Evolutionary conservation across 1,284 basidiomycete genomes (phyloP).

Genomic region (Mixia osmundae): DNA sequence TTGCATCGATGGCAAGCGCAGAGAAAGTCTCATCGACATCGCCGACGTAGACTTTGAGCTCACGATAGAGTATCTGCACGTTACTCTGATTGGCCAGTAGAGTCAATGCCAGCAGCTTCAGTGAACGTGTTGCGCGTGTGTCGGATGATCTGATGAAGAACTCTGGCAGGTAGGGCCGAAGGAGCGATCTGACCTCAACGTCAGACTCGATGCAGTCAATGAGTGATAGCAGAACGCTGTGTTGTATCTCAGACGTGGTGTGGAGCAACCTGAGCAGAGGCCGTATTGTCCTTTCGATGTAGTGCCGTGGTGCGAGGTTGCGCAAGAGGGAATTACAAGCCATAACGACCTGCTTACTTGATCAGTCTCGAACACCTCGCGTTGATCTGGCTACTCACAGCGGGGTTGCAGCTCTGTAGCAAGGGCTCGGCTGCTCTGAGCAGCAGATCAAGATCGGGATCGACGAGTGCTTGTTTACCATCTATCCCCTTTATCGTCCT

Average conservation of each 20-base stretch:
- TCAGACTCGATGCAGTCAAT: conserved; percentile 32
- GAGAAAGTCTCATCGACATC: conserved; percentile 46
- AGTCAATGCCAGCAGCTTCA: conserved; percentile 46
- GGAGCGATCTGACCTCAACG: conserved; percentile 22
- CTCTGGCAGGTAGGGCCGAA: conserved; percentile 34
- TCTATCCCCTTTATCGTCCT: conserved; percentile 18
- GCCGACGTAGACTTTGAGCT: conserved; percentile 62
- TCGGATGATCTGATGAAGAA: conserved; percentile 50
- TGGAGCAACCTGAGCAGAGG: conserved; percentile 46
- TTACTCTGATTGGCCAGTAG: conserved; percentile 41
- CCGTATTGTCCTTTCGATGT: conserved; percentile 32
- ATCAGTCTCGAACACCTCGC: not conserved
- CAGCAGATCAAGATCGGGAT: conserved; percentile 43
- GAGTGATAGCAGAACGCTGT: conserved; percentile 46
- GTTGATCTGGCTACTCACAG: conserved; percentile 29
- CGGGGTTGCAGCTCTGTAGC: conserved; percentile 61
- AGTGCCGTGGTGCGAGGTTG: conserved; percentile 40
- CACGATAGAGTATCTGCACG: conserved; percentile 41
- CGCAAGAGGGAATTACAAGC: conserved; percentile 46
- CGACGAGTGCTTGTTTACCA: conserved; percentile 27
- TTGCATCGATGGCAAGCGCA: conserved; percentile 43
- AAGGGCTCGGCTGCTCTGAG: conserved; percentile 48
- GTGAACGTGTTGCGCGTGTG: conserved; percentile 32
- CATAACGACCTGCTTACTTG: conserved; percentile 37
- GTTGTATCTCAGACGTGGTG: conserved; percentile 39